Conservation (phyloP, 192 early-diverging fungal genomes). For the Backusella parvicylindrica region DNA sequence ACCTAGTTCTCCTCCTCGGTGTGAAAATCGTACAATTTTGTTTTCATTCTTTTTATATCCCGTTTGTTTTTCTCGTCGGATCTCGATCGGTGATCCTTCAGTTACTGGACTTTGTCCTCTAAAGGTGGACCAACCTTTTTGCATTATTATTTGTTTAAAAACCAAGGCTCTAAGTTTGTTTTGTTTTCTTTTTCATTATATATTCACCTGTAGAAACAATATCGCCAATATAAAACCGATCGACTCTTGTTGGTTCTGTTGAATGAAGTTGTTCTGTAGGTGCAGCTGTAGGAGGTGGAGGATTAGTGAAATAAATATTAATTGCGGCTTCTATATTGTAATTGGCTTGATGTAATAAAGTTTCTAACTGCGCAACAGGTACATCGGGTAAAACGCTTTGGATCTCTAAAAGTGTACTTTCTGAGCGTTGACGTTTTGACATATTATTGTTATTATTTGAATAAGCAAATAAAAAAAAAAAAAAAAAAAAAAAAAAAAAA, state of each 20-base stretch:
- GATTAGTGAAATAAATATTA: not conserved
- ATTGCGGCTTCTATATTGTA: constrained; percentile 1
- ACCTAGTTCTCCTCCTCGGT: constrained; percentile 41
- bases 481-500: not conserved
- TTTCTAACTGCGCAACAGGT: not conserved
- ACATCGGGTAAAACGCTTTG: not conserved
- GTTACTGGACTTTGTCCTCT: constrained; percentile 36
- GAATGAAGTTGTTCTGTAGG: too few relatives aligned
- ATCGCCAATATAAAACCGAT: constrained; percentile 24
- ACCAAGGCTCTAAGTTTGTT: constrained; percentile 14
- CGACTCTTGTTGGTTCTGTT: not conserved
- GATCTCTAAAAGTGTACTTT: not conserved
- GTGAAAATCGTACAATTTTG: constrained; percentile 47
- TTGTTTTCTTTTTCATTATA: constrained; percentile 11
- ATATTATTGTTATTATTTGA: too few relatives aligned
- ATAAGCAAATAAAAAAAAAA: not conserved
- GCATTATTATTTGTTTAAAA: constrained; percentile 26
- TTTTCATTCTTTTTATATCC: constrained; percentile 27
- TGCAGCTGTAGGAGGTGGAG: not conserved
- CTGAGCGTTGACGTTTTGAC: not conserved
- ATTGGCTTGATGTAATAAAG: not conserved
- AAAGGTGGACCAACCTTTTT: constrained; percentile 39
- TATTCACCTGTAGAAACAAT: constrained; percentile 7
- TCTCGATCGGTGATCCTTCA: constrained; percentile 33
- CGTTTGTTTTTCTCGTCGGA: constrained; percentile 33